Conservation (phyloP, 2,329 filamentous ascomycete species). For the Lecanicillium sp. region DNA sequence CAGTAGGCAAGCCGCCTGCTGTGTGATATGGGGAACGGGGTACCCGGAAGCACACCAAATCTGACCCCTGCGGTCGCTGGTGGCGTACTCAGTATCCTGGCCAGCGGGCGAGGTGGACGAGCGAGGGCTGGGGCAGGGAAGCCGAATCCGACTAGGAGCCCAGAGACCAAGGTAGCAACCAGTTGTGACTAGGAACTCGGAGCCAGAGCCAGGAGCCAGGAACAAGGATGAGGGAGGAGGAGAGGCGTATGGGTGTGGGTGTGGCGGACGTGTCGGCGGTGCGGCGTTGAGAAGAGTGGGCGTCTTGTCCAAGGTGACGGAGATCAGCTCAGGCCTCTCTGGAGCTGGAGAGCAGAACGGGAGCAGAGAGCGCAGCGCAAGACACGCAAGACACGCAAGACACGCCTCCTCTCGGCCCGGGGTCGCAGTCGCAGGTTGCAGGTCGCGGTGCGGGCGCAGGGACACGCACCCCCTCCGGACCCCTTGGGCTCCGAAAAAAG, state of each 20-base stretch:
- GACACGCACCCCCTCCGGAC: not conserved
- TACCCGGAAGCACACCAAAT: constrained; percentile 10
- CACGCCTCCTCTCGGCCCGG: too few relatives aligned
- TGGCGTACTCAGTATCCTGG: constrained; percentile 6
- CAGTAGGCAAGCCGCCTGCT: too few relatives aligned
- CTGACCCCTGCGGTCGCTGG: constrained; percentile 8
- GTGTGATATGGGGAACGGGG: constrained; percentile 5
- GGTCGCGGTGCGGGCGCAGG: too few relatives aligned
- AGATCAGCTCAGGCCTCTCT: constrained; percentile 8
- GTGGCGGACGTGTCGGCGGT: not conserved
- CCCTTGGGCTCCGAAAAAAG: not conserved
- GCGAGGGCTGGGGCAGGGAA: not conserved
- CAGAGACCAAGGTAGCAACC: too few relatives aligned
- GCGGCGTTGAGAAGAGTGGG: not conserved
- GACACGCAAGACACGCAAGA: not conserved
- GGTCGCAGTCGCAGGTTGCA: not conserved
- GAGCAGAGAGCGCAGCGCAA: not conserved
- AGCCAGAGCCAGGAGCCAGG: not conserved
- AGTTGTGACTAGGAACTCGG: too few relatives aligned
- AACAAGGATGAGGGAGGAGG: not conserved
- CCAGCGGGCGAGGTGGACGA: too few relatives aligned
- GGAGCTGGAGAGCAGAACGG: not conserved
- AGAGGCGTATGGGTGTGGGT: not conserved
- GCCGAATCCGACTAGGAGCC: not conserved
- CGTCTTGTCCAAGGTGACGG: not conserved